phyloP scores from a whole-genome alignment of 2,329 filamentous ascomycete species.

The Aphanoascus verrucosus region DNA sequence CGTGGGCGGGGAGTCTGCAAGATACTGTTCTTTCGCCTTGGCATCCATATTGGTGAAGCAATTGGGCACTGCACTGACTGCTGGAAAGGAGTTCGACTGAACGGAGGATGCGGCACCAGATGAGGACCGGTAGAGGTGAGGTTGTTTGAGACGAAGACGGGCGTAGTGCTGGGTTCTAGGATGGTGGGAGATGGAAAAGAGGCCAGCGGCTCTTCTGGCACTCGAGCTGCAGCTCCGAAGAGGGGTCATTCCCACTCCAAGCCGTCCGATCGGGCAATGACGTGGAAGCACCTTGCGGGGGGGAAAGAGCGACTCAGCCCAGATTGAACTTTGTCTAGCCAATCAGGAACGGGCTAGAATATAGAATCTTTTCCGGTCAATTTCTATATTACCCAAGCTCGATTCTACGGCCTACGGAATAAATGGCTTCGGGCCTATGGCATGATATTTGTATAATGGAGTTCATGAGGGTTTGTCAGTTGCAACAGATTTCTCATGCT shows the following conservation, averaged over 20 bases:
- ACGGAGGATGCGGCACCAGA: conserved; percentile 1
- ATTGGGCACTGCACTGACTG: conserved; percentile 6
- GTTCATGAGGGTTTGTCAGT: not conserved
- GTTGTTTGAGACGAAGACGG: not conserved
- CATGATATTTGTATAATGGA: no score
- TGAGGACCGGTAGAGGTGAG: not conserved
- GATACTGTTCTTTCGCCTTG: conserved; percentile 52
- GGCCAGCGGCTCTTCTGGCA: not conserved
- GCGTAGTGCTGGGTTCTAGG: not conserved
- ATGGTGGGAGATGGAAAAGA: not conserved
- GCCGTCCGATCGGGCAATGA: not conserved
- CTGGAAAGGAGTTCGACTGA: not conserved
- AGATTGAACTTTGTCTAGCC: not conserved
- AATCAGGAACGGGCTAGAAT: not conserved
- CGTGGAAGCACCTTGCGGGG: not conserved
- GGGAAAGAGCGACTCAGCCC: not conserved
- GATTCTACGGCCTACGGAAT: not conserved
- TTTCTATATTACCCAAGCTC: not conserved
- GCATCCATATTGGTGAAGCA: conserved; percentile 29
- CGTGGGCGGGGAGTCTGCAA: conserved; percentile 81
- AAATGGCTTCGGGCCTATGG: no score
- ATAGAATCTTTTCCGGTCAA: not conserved
- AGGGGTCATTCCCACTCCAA: conserved; percentile 15
- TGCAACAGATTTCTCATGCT: not conserved
- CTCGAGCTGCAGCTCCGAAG: conserved; percentile 13